A percentile compares a stretch with the other conserved stretches of the same genome.
Evolutionary conservation across 2,329 filamentous ascomycete species (phyloP).

Genomic region (Dothistroma septosporum): DNA sequence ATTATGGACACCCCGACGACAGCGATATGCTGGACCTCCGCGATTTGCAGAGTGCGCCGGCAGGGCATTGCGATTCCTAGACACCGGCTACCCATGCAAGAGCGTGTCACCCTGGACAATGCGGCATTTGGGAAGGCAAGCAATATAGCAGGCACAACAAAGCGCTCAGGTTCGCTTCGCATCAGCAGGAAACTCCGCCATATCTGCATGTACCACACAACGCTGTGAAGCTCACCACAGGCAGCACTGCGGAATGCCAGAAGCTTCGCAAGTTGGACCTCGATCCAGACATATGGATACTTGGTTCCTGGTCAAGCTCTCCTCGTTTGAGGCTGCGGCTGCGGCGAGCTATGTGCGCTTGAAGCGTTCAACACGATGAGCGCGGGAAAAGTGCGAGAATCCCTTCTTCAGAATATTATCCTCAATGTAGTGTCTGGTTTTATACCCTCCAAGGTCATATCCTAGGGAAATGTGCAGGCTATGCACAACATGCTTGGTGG

Average conservation of each 20-base stretch:
- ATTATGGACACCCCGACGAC: background rate
- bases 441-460: background rate
- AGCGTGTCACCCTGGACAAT: background rate
- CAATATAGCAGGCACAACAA: background rate
- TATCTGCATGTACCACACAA: background rate
- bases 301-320: background rate
- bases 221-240: background rate
- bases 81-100: background rate
- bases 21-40: background rate
- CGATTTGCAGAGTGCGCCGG: background rate
- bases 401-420: background rate
- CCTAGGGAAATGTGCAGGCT: background rate
- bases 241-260: background rate
- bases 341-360: background rate
- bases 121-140: background rate
- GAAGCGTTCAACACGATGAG: background rate
- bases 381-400: background rate
- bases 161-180: background rate
- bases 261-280: background rate
- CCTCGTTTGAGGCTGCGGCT: background rate
- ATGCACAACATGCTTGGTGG: background rate
- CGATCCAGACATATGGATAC: background rate
- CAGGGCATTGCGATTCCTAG: background rate
- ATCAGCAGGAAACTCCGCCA: background rate
- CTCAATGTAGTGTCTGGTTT: background rate